Percentiles rank a stretch among this genome's conserved stretches.
phyloP scores from a whole-genome alignment of 768 basidiomycete species.

The Mycena rebaudengoi region DNA sequence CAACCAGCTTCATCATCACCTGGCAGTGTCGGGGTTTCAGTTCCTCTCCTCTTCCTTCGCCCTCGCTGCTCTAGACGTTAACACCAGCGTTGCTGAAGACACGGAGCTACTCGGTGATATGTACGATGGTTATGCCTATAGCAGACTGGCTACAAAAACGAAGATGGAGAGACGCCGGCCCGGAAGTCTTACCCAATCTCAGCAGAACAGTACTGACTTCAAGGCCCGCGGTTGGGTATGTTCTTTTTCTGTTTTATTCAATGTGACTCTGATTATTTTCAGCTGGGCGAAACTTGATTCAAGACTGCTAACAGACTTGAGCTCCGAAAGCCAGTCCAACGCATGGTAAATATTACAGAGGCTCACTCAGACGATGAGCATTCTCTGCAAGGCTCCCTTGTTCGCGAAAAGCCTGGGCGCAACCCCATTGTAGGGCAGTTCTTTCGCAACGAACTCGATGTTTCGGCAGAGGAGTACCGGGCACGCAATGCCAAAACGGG shows the following conservation, averaged over 20 bases:
- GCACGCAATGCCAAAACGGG: background rate
- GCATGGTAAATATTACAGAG: background rate
- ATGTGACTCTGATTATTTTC: background rate
- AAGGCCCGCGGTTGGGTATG: background rate
- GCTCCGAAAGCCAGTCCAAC: background rate
- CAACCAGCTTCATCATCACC: background rate
- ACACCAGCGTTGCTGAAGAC: background rate
- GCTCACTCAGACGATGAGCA: constrained; percentile 1
- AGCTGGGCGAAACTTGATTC: background rate
- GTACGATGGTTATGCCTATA: constrained; percentile 7
- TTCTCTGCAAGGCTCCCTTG: background rate
- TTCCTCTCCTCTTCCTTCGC: background rate
- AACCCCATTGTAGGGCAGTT: background rate
- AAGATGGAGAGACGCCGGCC: background rate
- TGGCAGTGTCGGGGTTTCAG: background rate
- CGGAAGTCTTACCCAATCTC: background rate
- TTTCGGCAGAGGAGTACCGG: background rate
- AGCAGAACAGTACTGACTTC: background rate
- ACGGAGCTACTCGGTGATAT: background rate
- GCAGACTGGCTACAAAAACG: background rate
- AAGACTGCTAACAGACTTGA: background rate
- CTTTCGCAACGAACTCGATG: background rate
- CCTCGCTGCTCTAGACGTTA: background rate
- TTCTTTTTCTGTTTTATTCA: background rate
- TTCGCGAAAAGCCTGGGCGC: background rate